These are phyloP conservation scores for Aspergillus campestris DNA, from an alignment of 495 filamentous ascomycete genomes.

Conservation along the genomic window DNA sequence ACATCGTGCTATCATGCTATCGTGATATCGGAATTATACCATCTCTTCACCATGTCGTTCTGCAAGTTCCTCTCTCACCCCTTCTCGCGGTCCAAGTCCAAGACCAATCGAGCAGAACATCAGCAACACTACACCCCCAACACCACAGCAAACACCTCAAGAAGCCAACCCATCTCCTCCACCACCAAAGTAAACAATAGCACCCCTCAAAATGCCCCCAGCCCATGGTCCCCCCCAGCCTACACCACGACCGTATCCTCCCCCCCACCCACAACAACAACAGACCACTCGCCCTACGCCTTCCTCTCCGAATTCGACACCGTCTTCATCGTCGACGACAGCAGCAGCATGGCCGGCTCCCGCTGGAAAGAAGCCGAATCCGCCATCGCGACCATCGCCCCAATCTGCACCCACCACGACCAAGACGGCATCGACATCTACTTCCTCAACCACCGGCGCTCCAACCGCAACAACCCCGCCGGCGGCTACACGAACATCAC, in stretches of 20 bases:
- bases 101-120: too few relatives aligned
- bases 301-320: slow-evolving; percentile 88
- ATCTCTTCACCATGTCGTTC: too few relatives aligned
- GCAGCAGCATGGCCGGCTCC: slow-evolving; percentile 70
- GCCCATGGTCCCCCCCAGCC: slow-evolving; percentile 24
- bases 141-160: too few relatives aligned
- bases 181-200: too few relatives aligned
- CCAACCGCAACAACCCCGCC: slow-evolving; percentile 15
- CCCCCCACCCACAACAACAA: slow-evolving; percentile 1
- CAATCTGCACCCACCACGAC: slow-evolving; percentile 78
- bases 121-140: too few relatives aligned
- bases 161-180: too few relatives aligned
- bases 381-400: slow-evolving; percentile 70
- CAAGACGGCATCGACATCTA: slow-evolving; percentile 87
- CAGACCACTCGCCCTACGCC: slow-evolving; percentile 47
- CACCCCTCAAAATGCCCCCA: too few relatives aligned
- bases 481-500: slow-evolving; percentile 51
- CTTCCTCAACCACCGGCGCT: slow-evolving; percentile 66
- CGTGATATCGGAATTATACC: too few relatives aligned
- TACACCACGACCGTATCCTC: slow-evolving; percentile 15
- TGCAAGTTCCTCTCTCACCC: too few relatives aligned
- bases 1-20: too few relatives aligned
- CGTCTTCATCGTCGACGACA: slow-evolving; percentile 90
- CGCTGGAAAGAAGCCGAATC: slow-evolving; percentile 69
- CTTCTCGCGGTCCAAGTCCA: too few relatives aligned